Conservation (phyloP, 768 basidiomycete genomes). For the Leccinum fibrillosum region DNA sequence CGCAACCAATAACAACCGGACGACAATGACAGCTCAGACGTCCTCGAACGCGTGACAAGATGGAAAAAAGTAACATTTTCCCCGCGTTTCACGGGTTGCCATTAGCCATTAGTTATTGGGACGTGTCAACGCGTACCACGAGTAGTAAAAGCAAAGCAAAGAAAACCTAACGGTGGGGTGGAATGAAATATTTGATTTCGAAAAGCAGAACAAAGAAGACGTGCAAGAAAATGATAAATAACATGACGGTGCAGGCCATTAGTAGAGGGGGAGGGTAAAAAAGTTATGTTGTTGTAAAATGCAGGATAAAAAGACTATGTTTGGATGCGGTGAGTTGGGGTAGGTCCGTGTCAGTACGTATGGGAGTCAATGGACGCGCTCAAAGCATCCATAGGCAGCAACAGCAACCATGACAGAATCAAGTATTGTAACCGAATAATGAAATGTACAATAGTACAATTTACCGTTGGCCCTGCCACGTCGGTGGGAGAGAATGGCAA, state of each 20-base stretch:
- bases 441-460: slow-evolving; percentile 5
- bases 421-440: slow-evolving; percentile 16
- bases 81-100: background rate
- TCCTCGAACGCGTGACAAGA: background rate
- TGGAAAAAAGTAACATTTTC: background rate
- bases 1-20: background rate
- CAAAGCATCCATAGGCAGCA: background rate
- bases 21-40: background rate
- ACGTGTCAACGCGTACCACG: background rate
- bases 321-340: background rate
- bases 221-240: slow-evolving; percentile 12
- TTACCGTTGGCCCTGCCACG: slow-evolving; percentile 6
- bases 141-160: background rate
- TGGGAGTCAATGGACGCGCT: slow-evolving; percentile 5
- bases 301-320: slow-evolving; percentile 1
- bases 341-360: slow-evolving; percentile 23
- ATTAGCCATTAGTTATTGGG: background rate
- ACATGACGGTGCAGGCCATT: slow-evolving; percentile 6
- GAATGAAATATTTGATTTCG: background rate
- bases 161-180: background rate
- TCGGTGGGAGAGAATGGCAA: background rate
- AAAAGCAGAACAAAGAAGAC: background rate
- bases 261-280: background rate
- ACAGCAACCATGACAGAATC: background rate
- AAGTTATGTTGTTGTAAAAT: background rate